Percentiles rank a stretch among this genome's conserved stretches.
Conservation (phyloP, 2,329 filamentous ascomycete species). For the Elsinoe batatas region DNA sequence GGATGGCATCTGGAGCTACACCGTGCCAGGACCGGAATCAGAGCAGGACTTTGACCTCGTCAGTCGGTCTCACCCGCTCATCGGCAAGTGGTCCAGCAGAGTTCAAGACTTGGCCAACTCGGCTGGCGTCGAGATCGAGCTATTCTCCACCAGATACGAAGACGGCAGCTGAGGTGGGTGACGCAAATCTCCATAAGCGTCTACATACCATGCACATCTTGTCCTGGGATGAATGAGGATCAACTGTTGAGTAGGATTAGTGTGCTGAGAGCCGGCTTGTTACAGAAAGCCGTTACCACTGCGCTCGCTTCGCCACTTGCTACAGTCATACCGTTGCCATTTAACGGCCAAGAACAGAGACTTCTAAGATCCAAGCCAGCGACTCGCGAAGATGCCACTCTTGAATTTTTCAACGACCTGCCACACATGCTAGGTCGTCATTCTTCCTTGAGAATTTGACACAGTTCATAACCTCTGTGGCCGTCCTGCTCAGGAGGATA, state of each 20-base stretch:
- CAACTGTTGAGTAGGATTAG: background rate
- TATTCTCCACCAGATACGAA: background rate
- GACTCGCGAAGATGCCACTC: background rate
- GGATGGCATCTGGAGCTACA: slow-evolving; percentile 12
- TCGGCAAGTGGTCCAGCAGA: slow-evolving; percentile 1
- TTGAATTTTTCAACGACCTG: no score
- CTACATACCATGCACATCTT: background rate
- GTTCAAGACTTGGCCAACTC: background rate
- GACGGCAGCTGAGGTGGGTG: background rate
- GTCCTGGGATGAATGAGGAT: background rate
- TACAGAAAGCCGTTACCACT: background rate
- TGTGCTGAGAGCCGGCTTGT: background rate
- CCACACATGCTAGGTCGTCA: no score
- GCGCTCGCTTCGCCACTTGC: background rate
- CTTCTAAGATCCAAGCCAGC: background rate
- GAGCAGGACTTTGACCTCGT: slow-evolving; percentile 7
- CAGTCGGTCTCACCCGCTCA: background rate
- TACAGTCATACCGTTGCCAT: background rate
- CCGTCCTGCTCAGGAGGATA: no score
- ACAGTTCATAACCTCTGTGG: no score
- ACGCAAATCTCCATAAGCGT: background rate
- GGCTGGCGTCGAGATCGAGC: slow-evolving; percentile 2
- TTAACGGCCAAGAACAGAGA: background rate
- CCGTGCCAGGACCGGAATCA: background rate
- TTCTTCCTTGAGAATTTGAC: no score